These are phyloP conservation scores for Malassezia psittaci DNA, from an alignment of 1,284 basidiomycete species.

Conservation along the genomic window DNA sequence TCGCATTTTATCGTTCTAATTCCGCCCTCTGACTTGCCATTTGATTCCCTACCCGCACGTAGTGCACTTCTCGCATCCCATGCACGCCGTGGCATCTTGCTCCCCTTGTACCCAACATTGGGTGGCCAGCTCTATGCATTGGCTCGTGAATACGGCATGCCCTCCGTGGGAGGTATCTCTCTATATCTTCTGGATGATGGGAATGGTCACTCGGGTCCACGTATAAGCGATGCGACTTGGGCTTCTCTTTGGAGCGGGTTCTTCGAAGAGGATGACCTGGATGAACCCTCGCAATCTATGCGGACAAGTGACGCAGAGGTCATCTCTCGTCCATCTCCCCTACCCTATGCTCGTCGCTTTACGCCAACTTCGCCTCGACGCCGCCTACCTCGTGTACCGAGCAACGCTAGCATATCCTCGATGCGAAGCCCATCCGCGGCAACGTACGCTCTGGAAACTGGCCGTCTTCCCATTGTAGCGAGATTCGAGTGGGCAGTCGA, in stretches of 20 bases:
- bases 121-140: conserved; percentile 46
- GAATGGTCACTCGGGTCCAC: conserved; percentile 35
- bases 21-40: conserved; percentile 18
- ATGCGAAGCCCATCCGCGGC: conserved; percentile 7
- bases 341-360: conserved; percentile 13
- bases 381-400: conserved; percentile 7
- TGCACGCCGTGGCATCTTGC: conserved; percentile 31
- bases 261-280: conserved; percentile 22
- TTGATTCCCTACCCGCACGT: conserved; percentile 6
- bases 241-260: conserved; percentile 37
- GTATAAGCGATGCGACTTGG: conserved; percentile 41
- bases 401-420: conserved; percentile 4
- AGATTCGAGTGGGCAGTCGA: conserved; percentile 44
- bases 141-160: conserved; percentile 40
- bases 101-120: conserved; percentile 42
- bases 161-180: conserved; percentile 39
- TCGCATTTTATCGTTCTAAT: conserved; percentile 15
- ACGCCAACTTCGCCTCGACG: conserved; percentile 2
- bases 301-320: not conserved
- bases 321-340: not conserved
- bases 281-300: not conserved
- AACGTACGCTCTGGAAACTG: conserved; percentile 7
- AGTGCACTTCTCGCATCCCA: conserved; percentile 9
- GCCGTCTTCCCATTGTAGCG: conserved; percentile 36
- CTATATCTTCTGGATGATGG: conserved; percentile 40